Percentiles rank a stretch among this genome's conserved stretches.
These are phyloP conservation scores for Peniophora sp. DNA, from an alignment of 1,284 basidiomycete genomes.

Conservation along the genomic window DNA sequence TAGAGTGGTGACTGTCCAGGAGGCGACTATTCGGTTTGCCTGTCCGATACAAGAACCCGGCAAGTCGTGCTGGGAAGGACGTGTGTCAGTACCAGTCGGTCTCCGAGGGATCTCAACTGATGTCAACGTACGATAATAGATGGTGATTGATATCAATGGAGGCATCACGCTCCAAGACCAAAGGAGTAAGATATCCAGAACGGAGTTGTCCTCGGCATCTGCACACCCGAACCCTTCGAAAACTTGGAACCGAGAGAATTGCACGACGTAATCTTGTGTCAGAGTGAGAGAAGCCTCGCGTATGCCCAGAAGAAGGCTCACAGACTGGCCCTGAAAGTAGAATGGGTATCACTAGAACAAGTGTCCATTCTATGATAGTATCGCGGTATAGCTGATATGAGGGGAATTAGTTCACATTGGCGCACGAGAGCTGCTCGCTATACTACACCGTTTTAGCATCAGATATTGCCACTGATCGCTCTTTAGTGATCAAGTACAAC, in stretches of 20 bases:
- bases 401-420: not conserved
- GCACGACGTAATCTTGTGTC: not conserved
- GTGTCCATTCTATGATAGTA: too few species aligned
- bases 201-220: not conserved
- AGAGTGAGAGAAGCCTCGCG: not conserved
- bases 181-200: not conserved
- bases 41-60: too few species aligned
- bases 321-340: not conserved
- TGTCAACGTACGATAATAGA: not conserved
- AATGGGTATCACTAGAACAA: not conserved
- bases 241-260: not conserved
- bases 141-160: not conserved
- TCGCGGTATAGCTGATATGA: too few species aligned
- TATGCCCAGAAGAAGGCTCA: not conserved
- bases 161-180: not conserved
- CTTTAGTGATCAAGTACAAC: not conserved
- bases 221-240: not conserved
- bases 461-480: too few species aligned
- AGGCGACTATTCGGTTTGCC: too few species aligned
- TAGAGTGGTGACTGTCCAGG: too few species aligned
- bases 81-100: too few species aligned
- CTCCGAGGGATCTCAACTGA: too few species aligned
- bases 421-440: not conserved
- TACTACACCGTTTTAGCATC: too few species aligned
- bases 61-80: too few species aligned